phyloP scores from a whole-genome alignment of 495 filamentous ascomycete species.

The Aspergillus biplanus region DNA sequence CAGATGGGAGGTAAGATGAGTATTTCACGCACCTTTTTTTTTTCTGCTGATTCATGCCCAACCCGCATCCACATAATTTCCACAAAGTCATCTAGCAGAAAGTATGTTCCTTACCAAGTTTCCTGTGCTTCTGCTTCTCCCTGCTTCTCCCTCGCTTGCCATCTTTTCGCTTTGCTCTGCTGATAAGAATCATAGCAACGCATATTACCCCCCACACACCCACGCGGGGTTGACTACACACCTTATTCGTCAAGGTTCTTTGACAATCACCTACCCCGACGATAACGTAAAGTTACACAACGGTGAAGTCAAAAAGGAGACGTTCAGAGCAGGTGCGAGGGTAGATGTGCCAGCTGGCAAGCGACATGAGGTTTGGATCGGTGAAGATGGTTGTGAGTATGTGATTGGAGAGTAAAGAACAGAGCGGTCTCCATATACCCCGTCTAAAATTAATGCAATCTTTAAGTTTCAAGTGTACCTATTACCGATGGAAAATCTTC shows the following conservation, averaged over 20 bases:
- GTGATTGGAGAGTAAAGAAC: constrained; percentile 73
- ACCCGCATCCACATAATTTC: neutral
- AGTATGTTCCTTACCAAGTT: neutral
- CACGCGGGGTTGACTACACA: constrained; percentile 75
- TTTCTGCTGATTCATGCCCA: neutral
- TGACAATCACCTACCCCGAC: constrained; percentile 76
- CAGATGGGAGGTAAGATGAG: constrained; percentile 66
- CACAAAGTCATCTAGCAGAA: constrained; percentile 3
- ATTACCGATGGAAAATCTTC: too few relatives aligned
- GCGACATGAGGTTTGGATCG: constrained; percentile 85
- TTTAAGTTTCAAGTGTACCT: neutral
- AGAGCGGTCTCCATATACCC: too few relatives aligned
- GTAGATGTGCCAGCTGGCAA: constrained; percentile 76
- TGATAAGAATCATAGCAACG: constrained; percentile 50
- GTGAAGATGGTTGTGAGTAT: constrained; percentile 76
- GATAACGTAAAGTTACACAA: constrained; percentile 52
- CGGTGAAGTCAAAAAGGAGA: constrained; percentile 58
- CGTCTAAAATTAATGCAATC: neutral
- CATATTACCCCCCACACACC: constrained; percentile 75
- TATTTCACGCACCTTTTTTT: neutral
- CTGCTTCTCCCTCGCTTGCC: neutral
- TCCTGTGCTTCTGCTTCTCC: neutral
- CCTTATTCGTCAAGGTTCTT: constrained; percentile 68
- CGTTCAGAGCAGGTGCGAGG: constrained; percentile 67
- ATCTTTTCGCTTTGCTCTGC: neutral